These are phyloP conservation scores for Linum usitatissimum DNA, from an alignment of 345 rosid species.

Conservation along the genomic window DNA sequence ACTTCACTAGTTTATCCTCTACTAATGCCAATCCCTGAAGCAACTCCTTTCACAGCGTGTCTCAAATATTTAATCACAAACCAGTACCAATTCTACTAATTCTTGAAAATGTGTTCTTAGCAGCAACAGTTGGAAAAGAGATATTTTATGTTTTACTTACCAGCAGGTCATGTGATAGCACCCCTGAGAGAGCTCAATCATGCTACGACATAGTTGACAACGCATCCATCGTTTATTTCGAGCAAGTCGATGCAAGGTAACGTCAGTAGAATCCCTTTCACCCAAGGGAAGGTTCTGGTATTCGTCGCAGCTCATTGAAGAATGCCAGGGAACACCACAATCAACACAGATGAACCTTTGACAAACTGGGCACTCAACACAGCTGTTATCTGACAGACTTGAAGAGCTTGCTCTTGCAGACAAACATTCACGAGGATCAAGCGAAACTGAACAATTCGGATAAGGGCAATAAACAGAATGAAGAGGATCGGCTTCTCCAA, in stretches of 20 bases:
- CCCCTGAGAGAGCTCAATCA: constrained; percentile 89
- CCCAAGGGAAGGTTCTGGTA: constrained; percentile 74
- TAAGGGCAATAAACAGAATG: constrained; percentile 73
- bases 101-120: constrained; percentile 26
- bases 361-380: constrained; percentile 80
- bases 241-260: constrained; percentile 71
- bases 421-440: constrained; percentile 64
- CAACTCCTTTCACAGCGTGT: not conserved
- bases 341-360: constrained; percentile 76
- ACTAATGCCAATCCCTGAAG: not conserved
- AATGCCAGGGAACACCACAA: constrained; percentile 95
- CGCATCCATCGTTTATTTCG: constrained; percentile 84
- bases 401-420: constrained; percentile 72
- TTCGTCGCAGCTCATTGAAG: constrained; percentile 73
- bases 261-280: constrained; percentile 78
- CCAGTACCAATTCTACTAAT: not conserved
- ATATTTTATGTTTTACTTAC: constrained; percentile 19
- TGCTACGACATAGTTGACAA: constrained; percentile 82
- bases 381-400: constrained; percentile 53
- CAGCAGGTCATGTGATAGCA: constrained; percentile 96
- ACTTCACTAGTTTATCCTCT: not conserved
- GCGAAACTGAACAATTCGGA: constrained; percentile 66
- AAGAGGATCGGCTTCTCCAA: constrained; percentile 52
- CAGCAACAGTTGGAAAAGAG: constrained; percentile 26
- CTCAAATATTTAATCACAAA: not conserved